Percentiles rank a stretch among this genome's conserved stretches.
These are phyloP conservation scores for Casuarina equisetifolia DNA, from an alignment of 306 rosid genomes.

Conservation along the genomic window DNA sequence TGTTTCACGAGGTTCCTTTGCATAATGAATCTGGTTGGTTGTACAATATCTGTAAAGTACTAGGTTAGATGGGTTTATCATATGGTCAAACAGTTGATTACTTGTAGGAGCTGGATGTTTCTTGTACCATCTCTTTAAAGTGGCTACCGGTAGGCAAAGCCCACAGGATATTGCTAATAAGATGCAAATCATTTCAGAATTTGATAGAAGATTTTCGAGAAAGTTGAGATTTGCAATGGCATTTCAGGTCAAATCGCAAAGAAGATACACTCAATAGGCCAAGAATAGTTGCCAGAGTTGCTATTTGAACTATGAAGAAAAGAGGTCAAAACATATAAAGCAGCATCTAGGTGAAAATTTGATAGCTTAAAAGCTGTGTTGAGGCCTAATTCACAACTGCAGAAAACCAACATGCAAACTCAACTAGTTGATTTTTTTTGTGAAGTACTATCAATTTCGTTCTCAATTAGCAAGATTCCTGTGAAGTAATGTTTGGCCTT, in stretches of 20 bases:
- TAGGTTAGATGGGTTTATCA: neutral
- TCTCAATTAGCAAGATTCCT: neutral
- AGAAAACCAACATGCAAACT: neutral
- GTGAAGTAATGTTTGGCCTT: neutral
- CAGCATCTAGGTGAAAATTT: neutral
- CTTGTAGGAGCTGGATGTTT: neutral
- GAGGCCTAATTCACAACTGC: neutral
- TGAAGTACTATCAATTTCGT: neutral
- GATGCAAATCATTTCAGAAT: neutral
- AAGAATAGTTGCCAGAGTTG: neutral
- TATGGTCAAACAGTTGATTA: neutral
- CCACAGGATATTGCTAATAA: neutral
- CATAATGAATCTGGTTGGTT: neutral
- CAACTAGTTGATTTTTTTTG: neutral
- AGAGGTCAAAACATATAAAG: neutral
- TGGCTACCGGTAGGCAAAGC: neutral
- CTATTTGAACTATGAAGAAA: neutral
- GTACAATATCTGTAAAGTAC: neutral
- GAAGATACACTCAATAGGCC: neutral
- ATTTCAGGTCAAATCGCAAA: neutral
- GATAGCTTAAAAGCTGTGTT: neutral
- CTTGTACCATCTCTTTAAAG: neutral
- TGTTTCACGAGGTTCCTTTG: neutral
- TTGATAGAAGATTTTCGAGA: neutral
- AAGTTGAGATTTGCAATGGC: neutral